A percentile compares a stretch with the other conserved stretches of the same genome.
Evolutionary conservation across 2,329 filamentous ascomycete species (phyloP).

Genomic region (Xylariaceae sp.): DNA sequence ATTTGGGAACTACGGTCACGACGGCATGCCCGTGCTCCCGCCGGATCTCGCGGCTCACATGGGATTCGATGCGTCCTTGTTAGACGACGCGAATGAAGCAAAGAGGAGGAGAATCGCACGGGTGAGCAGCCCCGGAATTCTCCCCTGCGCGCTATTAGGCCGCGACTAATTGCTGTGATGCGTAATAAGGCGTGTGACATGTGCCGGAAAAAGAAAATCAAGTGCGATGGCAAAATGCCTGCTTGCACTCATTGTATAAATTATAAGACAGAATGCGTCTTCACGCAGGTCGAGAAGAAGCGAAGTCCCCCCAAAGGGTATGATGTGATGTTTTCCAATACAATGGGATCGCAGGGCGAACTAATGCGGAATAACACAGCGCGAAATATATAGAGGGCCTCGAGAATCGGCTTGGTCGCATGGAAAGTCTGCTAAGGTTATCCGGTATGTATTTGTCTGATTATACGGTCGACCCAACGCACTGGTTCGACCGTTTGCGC

Average conservation of each 20-base stretch:
- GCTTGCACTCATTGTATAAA: constrained; percentile 94
- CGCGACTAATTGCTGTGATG: constrained; percentile 6
- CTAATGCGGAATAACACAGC: constrained; percentile 39
- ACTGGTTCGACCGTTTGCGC: background rate
- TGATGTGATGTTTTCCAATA: constrained; percentile 20
- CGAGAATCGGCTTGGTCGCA: constrained; percentile 89
- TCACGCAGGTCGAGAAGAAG: constrained; percentile 99
- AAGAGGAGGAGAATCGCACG: constrained; percentile 86
- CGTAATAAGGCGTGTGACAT: constrained; percentile 78
- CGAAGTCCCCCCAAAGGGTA: constrained; percentile 94
- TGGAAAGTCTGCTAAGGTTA: constrained; percentile 86
- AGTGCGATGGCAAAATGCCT: constrained; percentile 94
- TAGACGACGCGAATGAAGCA: constrained; percentile 71
- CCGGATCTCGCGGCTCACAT: constrained; percentile 57
- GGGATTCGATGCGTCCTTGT: constrained; percentile 52
- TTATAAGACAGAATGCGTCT: constrained; percentile 96
- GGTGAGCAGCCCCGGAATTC: constrained; percentile 46
- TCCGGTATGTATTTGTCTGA: constrained; percentile 52
- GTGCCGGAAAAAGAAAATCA: constrained; percentile 67
- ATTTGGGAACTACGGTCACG: constrained; percentile 59
- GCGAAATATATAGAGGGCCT: constrained; percentile 98
- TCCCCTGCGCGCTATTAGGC: background rate
- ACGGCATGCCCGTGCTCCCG: constrained; percentile 56
- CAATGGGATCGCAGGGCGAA: background rate
- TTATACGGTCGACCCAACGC: background rate